Percentiles rank a stretch among this genome's conserved stretches.
These are phyloP conservation scores for Calonectria fujianensis DNA, from an alignment of 2,329 filamentous ascomycete species.

Conservation along the genomic window DNA sequence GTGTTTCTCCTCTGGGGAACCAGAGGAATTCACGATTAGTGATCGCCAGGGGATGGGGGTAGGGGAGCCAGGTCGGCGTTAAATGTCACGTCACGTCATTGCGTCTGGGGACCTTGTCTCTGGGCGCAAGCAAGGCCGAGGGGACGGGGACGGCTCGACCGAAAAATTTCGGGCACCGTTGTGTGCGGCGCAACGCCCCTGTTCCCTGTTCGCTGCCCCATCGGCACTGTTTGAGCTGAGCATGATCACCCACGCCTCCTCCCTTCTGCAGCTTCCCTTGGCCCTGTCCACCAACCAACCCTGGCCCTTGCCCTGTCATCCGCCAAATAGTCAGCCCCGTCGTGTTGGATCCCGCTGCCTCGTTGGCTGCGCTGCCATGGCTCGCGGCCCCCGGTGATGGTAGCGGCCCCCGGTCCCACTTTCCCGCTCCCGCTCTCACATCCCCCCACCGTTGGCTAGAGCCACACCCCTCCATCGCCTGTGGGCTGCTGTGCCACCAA, in stretches of 20 bases:
- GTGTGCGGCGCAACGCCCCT: conserved; percentile 39
- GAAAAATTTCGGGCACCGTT: conserved; percentile 55
- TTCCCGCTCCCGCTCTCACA: conserved; percentile 40
- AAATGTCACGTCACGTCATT: conserved; percentile 38
- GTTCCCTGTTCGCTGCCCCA: conserved; percentile 23
- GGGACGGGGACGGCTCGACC: conserved; percentile 41
- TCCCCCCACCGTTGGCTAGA: conserved; percentile 40
- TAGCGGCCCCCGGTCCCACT: conserved; percentile 25
- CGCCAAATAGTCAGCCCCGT: conserved; percentile 11
- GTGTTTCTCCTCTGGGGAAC: conserved; percentile 26
- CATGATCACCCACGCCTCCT: conserved; percentile 31
- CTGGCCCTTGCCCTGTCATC: conserved; percentile 14
- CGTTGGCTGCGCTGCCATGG: conserved; percentile 17
- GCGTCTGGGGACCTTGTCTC: conserved; percentile 15
- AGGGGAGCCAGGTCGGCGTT: conserved; percentile 29
- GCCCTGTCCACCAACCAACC: background rate
- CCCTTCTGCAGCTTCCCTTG: conserved; percentile 2
- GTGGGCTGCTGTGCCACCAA: conserved; percentile 10
- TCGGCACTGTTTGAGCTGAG: conserved; percentile 26
- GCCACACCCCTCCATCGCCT: conserved; percentile 15
- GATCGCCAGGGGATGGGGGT: conserved; percentile 51
- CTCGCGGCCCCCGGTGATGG: conserved; percentile 7
- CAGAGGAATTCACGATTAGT: conserved; percentile 47
- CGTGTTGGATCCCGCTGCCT: conserved; percentile 8
- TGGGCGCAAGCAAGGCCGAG: conserved; percentile 13